A percentile compares a stretch with the other conserved stretches of the same genome.
Evolutionary conservation across 1,139 yeast species (phyloP).

Genomic region (Saccharomyces uvarum): DNA sequence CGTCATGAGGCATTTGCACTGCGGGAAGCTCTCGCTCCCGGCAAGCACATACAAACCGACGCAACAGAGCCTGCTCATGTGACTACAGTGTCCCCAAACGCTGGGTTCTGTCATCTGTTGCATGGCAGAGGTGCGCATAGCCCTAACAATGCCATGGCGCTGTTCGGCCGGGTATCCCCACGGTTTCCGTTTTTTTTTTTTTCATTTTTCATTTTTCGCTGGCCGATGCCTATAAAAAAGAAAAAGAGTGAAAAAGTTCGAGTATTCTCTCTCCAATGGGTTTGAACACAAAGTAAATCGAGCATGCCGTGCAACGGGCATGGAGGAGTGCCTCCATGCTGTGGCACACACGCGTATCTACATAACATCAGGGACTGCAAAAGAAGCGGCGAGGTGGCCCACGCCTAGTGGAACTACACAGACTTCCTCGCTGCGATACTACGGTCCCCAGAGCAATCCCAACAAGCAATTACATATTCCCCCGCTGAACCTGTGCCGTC

Average conservation of each 20-base stretch:
- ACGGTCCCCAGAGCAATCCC: neutral
- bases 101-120: no score
- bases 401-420: neutral
- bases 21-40: neutral
- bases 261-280: no score
- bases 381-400: neutral
- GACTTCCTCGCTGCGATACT: neutral
- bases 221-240: no score
- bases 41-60: no score
- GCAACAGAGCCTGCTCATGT: no score
- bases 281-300: neutral
- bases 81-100: no score
- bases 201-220: no score
- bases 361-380: neutral
- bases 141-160: no score
- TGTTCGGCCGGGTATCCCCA: no score
- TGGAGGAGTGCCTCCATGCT: neutral
- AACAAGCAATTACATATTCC: slow-evolving; percentile 1
- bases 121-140: no score
- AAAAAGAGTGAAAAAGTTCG: no score
- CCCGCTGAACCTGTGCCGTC: slow-evolving; percentile 1
- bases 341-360: neutral
- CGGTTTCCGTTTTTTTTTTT: no score
- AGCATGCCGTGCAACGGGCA: neutral
- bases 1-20: neutral